Percentiles rank a stretch among this genome's conserved stretches.
Conservation (phyloP, 345 rosid species). For the Capsella bursapastoris region DNA sequence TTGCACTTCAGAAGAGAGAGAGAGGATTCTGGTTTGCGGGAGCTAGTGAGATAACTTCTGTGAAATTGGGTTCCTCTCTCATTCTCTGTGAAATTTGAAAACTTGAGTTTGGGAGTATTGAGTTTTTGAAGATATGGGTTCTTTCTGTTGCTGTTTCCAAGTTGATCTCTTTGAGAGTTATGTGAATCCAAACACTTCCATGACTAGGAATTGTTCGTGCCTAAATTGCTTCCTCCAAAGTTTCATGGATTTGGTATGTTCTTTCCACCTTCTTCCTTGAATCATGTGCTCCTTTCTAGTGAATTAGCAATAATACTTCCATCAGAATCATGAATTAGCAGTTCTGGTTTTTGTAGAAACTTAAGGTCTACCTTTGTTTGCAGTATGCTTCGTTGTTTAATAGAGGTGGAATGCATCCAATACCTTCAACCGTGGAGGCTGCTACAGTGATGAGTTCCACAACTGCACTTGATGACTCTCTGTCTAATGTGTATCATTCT, state of each 20-base stretch:
- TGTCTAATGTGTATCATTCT: conserved; percentile 79
- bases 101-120: conserved; percentile 29
- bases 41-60: conserved; percentile 32
- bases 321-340: neutral
- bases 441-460: conserved; percentile 64
- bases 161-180: conserved; percentile 72
- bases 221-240: conserved; percentile 71
- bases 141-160: conserved; percentile 86
- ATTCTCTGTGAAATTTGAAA: conserved; percentile 19
- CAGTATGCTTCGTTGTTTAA: conserved; percentile 77
- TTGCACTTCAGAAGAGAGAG: conserved; percentile 4
- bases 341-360: conserved; percentile 5
- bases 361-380: conserved; percentile 32
- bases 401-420: conserved; percentile 73
- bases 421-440: conserved; percentile 76
- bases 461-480: conserved; percentile 72
- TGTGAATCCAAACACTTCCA: conserved; percentile 67
- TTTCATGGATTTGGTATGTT: conserved; percentile 70
- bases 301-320: neutral
- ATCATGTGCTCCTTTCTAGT: neutral
- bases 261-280: neutral
- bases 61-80: conserved; percentile 44
- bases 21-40: conserved; percentile 59
- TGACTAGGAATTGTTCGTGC: conserved; percentile 78
- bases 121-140: conserved; percentile 59